Base-by-base conservation (phyloP, 176 grass and related monocot genomes). In the Rhynchospora pubera region DNA sequence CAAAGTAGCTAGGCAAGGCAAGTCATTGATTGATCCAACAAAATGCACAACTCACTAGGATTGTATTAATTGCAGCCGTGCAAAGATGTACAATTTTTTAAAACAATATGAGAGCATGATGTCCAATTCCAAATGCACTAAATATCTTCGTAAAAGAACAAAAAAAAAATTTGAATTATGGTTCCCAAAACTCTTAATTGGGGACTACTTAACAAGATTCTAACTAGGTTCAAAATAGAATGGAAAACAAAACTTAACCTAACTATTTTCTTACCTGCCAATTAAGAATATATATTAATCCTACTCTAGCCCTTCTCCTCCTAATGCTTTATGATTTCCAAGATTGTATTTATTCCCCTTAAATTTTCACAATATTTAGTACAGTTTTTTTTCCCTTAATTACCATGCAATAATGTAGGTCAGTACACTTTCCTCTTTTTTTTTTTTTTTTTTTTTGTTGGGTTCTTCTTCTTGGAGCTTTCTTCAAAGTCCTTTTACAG, bases 401-500 rank as follows among this genome's bases (percentile, higher is more conserved):
- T 66, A 66, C 30, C 64, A 66, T 74, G 42, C 46, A 74, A 74
- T 45, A 52, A 53, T 28, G 9, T 75, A 53, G 48, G 72, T 76
- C 48, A 76, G 72, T 76, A 55, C 50, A 48, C 22, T 13, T 52
- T 21, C n/a, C 34, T 39, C 4, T 52, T 18, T 7, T 18, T 79
- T 67, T 67, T 51, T n/a, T n/a, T n/a, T n/a, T 45, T 22, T n/a
- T 67, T 67, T 51, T 45, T 73, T 23, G 23, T 22, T 6, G 9
- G 13, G 6, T 82, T 51, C 43, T 63, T 44, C 12, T 50, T 52
- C 15, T 66, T 0, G 42, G 65, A 61, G 56, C 77, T 45, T 62
- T 75, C 81, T 75, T 95, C 82, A 85, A 42, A 42, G 18, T 53
- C 30, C 64, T 39, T n/a, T 73, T 94, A 98, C 74, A 98, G 82